Conservation (phyloP, 495 filamentous ascomycete species). For the Aspergillus nidulans region DNA sequence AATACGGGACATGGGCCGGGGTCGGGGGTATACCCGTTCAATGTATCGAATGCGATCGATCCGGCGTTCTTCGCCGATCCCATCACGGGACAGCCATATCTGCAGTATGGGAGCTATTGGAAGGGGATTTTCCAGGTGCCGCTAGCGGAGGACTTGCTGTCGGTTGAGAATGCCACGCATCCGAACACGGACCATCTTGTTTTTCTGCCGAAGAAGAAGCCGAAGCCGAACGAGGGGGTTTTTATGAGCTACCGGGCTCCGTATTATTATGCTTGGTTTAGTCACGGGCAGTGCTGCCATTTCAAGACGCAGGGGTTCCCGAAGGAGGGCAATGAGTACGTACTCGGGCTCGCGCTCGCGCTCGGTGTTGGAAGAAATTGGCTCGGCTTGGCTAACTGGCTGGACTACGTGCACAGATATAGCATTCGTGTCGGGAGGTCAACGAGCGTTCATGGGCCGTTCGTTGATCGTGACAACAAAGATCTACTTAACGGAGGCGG, state of each 20-base stretch:
- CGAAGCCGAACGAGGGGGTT: conserved; percentile 55
- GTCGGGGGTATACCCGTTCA: conserved; percentile 46
- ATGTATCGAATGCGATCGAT: conserved; percentile 70
- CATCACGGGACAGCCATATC: conserved; percentile 42
- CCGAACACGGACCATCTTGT: conserved; percentile 49
- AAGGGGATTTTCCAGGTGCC: conserved; percentile 62
- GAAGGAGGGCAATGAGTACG: conserved; percentile 56
- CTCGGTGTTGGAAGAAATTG: no score
- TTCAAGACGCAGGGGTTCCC: conserved; percentile 42
- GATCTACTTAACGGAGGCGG: conserved; percentile 38
- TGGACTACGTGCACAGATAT: conserved; percentile 17
- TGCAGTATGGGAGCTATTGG: conserved; percentile 73
- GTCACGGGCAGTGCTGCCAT: conserved; percentile 63
- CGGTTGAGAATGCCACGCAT: conserved; percentile 25
- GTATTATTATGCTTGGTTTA: conserved; percentile 72
- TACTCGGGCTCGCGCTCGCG: no score
- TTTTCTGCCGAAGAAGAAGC: conserved; percentile 20
- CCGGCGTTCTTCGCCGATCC: conserved; percentile 52
- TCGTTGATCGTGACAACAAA: conserved; percentile 32
- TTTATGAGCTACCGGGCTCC: conserved; percentile 53
- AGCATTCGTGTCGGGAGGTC: conserved; percentile 43
- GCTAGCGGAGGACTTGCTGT: conserved; percentile 45
- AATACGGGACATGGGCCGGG: conserved; percentile 28
- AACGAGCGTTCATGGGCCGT: conserved; percentile 33
- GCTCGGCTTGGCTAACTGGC: neutral